These are phyloP conservation scores for Candida caryicola DNA, from an alignment of 805 yeast genomes.

Conservation along the genomic window DNA sequence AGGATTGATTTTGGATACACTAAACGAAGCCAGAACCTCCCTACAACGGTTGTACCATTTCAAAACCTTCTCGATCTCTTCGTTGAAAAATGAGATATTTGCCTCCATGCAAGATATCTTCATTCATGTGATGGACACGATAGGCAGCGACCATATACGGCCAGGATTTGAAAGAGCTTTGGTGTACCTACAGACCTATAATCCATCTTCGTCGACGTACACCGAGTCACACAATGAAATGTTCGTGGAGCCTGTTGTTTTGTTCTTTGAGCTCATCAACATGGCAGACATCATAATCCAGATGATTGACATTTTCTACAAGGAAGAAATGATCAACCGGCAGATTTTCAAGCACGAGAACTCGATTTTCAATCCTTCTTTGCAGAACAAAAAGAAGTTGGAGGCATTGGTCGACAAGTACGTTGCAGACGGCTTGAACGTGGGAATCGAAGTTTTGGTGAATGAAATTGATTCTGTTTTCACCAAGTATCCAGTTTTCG, in stretches of 20 bases:
- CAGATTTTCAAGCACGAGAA: slow-evolving; percentile 63
- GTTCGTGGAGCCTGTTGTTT: slow-evolving; percentile 77
- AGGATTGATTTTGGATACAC: slow-evolving; percentile 68
- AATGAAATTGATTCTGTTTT: slow-evolving; percentile 70
- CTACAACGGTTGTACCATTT: slow-evolving; percentile 52
- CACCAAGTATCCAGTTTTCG: slow-evolving; percentile 52
- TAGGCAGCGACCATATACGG: slow-evolving; percentile 74
- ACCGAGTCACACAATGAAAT: slow-evolving; percentile 26
- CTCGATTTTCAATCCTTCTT: slow-evolving; percentile 75
- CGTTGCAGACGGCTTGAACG: slow-evolving; percentile 89
- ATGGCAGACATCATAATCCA: slow-evolving; percentile 91
- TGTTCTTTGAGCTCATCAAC: slow-evolving; percentile 87
- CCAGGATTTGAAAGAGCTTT: slow-evolving; percentile 85
- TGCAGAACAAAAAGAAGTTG: slow-evolving; percentile 75
- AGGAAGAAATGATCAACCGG: slow-evolving; percentile 67
- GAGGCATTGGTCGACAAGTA: slow-evolving; percentile 80
- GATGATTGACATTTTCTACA: slow-evolving; percentile 86
- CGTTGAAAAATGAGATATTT: slow-evolving; percentile 30
- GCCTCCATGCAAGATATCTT: slow-evolving; percentile 59
- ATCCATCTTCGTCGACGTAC: slow-evolving; percentile 47
- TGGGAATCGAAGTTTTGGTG: slow-evolving; percentile 87
- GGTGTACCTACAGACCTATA: slow-evolving; percentile 62
- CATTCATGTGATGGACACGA: slow-evolving; percentile 55
- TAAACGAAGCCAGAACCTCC: slow-evolving; percentile 65
- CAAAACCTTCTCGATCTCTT: slow-evolving; percentile 32